phyloP scores from a whole-genome alignment of 2,329 filamentous ascomycete genomes.

The Lasiodiplodia theobromae region DNA sequence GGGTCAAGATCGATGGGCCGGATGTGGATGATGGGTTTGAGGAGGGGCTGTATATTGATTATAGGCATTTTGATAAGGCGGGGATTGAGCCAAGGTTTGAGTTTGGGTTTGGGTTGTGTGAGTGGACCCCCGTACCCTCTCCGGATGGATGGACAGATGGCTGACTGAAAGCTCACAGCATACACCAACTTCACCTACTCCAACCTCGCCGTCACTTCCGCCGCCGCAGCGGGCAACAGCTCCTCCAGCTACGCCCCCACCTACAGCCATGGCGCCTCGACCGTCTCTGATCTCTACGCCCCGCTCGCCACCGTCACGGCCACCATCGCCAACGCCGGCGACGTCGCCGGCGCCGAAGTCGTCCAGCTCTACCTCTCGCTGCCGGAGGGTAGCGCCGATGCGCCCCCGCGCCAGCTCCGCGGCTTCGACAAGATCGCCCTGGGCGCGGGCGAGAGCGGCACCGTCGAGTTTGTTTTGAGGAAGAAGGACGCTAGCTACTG shows the following conservation, averaged over 20 bases:
- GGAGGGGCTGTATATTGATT: slow-evolving; percentile 56
- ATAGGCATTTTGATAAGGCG: slow-evolving; percentile 52
- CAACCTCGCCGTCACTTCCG: slow-evolving; percentile 36
- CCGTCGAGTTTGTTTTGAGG: slow-evolving; percentile 44
- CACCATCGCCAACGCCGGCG: slow-evolving; percentile 45
- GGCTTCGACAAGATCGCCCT: slow-evolving; percentile 47
- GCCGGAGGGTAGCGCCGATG: slow-evolving; percentile 36
- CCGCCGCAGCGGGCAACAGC: slow-evolving; percentile 33
- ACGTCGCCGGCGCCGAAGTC: slow-evolving; percentile 46
- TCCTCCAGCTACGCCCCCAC: neutral
- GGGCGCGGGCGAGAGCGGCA: slow-evolving; percentile 39
- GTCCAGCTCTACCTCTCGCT: slow-evolving; percentile 49
- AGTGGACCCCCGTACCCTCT: no score
- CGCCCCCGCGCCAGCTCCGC: slow-evolving; percentile 46
- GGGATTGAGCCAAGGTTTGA: slow-evolving; percentile 52
- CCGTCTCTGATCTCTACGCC: slow-evolving; percentile 40
- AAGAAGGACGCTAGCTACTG: slow-evolving; percentile 48
- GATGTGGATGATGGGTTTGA: slow-evolving; percentile 42
- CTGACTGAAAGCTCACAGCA: no score
- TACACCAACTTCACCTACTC: slow-evolving; percentile 54
- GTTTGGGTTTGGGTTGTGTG: slow-evolving; percentile 54
- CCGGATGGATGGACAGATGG: no score
- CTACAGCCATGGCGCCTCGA: neutral
- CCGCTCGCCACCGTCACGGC: slow-evolving; percentile 46
- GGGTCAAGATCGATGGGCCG: slow-evolving; percentile 35